Evolutionary conservation across 495 filamentous ascomycete species (phyloP).

Genomic region (Tuber borchii): DNA sequence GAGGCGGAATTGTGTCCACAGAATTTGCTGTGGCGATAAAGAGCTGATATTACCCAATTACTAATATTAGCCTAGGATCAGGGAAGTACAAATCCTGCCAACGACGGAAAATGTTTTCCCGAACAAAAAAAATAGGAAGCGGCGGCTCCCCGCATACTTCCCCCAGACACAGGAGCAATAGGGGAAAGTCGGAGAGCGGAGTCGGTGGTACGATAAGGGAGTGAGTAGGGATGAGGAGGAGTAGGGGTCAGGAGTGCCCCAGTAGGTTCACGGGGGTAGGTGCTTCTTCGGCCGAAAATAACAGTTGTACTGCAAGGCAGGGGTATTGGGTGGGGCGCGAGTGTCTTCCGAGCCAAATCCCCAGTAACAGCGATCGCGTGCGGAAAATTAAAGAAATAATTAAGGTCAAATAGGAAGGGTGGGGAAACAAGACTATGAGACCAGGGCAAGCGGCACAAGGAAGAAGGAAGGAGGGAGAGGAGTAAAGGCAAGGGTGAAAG

Average conservation of each 20-base stretch:
- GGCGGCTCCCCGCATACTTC: constrained; percentile 16
- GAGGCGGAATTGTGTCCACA: constrained; percentile 88
- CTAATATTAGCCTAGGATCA: constrained; percentile 21
- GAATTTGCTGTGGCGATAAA: constrained; percentile 99
- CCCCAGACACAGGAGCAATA: constrained; percentile 21
- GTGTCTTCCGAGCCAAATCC: background rate
- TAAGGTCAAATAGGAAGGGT: background rate
- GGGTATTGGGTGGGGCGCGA: background rate
- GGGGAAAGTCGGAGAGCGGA: constrained; percentile 7
- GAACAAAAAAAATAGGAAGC: constrained; percentile 13
- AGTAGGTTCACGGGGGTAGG: background rate
- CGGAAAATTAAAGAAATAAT: constrained; percentile 29
- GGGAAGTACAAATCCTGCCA: constrained; percentile 13
- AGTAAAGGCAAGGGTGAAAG: background rate
- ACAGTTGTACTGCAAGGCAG: background rate
- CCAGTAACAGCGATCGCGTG: constrained; percentile 17
- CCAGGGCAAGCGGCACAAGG: background rate
- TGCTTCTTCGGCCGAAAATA: constrained; percentile 7
- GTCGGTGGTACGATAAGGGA: background rate
- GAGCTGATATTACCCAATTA: constrained; percentile 46
- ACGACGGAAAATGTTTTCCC: constrained; percentile 9
- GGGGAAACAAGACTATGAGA: background rate
- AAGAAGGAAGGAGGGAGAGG: background rate
- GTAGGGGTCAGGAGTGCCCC: background rate
- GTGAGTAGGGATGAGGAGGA: background rate